Evolutionary conservation across 768 basidiomycete species (phyloP), one percentile per base, ranked within the genome.

Genomic region (Boletus bicolor): DNA sequence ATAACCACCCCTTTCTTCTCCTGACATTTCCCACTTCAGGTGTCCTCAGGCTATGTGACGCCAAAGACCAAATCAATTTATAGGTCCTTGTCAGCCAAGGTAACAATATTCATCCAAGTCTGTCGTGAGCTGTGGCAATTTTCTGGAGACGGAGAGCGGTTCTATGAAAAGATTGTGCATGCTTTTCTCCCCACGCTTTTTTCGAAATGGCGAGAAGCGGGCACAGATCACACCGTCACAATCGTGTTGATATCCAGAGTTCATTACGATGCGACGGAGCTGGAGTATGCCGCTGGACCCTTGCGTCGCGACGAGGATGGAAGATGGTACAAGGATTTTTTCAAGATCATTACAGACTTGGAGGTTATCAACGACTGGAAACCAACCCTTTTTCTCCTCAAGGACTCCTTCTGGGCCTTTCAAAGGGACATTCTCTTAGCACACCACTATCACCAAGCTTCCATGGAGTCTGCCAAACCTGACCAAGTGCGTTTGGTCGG

Each of bases 61-160:
- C 72, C 87, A 26, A 74, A 82, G n/a, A 98, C 96, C 9, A 95
- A 93, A 70, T 76, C 89, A 12, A 84, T 99, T 34, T 95, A 87
- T 64, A 82, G 97, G 41, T 93, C 93, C 12, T 83, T 94, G 44
- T 95, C 93, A 1, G 93, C 95, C 42, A 93, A 89, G 65, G 81
- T 89, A 36, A 97, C 91, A 19, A 87, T 98, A 53, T 96, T 97
- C 70, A 93, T 99, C 46, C 95, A 98, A 77, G 89, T 99, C 15
- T 96, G 93, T 69, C 84, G 87, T 46, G 97, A 98, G 68, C 83
- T 97, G 52, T 98, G 93, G 92, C 91, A 97, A 64, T 98, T 98
- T 67, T 83, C 94, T 24, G 93, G 91, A 36, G 97, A 98, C 58
- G 97, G 97, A 24, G 94, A 97, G 70, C 84, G 95, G 6, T 93